Percentiles rank a stretch among this genome's conserved stretches.
Evolutionary conservation across 495 filamentous ascomycete genomes (phyloP).

Genomic region (Aspergillus olivimuriae): DNA sequence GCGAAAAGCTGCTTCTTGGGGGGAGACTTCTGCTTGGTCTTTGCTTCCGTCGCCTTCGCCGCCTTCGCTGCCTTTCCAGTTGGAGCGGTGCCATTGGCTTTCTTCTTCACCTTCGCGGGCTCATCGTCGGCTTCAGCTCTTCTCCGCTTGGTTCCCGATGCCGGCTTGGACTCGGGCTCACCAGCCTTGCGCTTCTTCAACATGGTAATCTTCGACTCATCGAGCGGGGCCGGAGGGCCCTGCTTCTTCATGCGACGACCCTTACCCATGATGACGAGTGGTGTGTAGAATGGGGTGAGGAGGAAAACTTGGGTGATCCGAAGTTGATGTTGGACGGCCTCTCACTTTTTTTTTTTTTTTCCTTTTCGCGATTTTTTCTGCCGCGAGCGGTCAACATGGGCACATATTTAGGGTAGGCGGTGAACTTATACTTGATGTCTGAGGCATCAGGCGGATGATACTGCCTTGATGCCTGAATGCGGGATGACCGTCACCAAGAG

Average conservation of each 20-base stretch:
- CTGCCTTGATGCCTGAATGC: conserved; percentile 11
- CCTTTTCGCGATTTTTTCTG: conserved; percentile 20
- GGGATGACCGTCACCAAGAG: not conserved
- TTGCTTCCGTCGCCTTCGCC: conserved; percentile 27
- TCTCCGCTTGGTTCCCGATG: conserved; percentile 62
- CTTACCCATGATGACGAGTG: conserved; percentile 62
- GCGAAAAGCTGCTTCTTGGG: conserved; percentile 32
- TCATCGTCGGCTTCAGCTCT: conserved; percentile 42
- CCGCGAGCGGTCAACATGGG: conserved; percentile 26
- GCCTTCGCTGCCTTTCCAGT: too few relatives aligned
- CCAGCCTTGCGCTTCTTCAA: conserved; percentile 71
- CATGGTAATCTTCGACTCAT: conserved; percentile 69
- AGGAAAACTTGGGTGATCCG: conserved; percentile 12
- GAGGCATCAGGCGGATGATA: not conserved
- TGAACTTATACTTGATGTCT: conserved; percentile 12
- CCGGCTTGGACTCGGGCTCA: conserved; percentile 39
- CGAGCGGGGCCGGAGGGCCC: conserved; percentile 73
- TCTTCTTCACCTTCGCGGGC: conserved; percentile 37
- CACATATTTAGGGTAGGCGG: conserved; percentile 29
- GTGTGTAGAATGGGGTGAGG: conserved; percentile 1
- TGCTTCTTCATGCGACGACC: conserved; percentile 95
- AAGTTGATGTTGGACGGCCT: conserved; percentile 13
- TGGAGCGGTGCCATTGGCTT: conserved; percentile 42
- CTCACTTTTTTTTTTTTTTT: conserved; percentile 21
- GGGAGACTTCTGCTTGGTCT: conserved; percentile 31